Conservation (phyloP, 768 basidiomycete species). For the Suillus alpinus region DNA sequence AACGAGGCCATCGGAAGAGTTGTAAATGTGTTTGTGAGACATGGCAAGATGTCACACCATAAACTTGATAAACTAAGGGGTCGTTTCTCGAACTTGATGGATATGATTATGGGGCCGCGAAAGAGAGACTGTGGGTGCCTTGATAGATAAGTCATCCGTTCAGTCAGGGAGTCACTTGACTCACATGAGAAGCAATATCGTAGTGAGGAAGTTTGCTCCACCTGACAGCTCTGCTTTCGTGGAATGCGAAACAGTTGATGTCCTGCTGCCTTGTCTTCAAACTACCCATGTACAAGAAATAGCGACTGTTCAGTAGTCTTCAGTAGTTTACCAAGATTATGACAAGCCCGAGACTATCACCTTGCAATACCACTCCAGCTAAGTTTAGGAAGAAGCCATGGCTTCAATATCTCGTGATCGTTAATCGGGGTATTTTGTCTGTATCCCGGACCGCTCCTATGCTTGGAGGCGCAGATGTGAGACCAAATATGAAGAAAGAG, state of each 20-base stretch:
- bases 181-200: not conserved
- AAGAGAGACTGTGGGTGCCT: not conserved
- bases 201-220: not conserved
- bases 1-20: conserved; percentile 36
- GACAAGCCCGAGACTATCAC: not conserved
- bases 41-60: not conserved
- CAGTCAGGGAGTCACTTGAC: not conserved
- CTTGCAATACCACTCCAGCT: not conserved
- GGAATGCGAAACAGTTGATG: not conserved
- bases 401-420: not conserved
- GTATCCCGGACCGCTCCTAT: not conserved
- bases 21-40: not conserved
- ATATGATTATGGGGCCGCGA: not conserved
- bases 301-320: not conserved
- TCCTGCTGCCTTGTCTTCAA: not conserved
- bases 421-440: not conserved
- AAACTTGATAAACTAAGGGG: not conserved
- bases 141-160: not conserved
- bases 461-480: not conserved
- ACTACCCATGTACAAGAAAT: not conserved
- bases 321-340: not conserved
- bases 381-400: not conserved
- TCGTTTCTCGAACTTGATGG: not conserved
- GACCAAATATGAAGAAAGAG: not conserved
- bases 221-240: not conserved